phyloP scores from a whole-genome alignment of 2,329 filamentous ascomycete genomes.

The Claviceps sp. region DNA sequence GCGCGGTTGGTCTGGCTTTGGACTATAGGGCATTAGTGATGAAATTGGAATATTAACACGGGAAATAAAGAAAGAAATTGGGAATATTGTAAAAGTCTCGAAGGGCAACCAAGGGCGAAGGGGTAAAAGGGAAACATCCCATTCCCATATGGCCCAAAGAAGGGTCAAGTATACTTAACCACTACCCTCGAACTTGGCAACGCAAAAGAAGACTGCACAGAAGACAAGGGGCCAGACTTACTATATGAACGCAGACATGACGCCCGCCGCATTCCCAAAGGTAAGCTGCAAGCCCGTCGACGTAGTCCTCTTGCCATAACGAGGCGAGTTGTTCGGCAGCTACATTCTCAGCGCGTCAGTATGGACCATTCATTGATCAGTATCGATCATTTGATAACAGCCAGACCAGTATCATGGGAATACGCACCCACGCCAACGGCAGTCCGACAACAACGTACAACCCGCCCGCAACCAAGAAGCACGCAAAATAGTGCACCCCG shows the following conservation, averaged over 20 bases:
- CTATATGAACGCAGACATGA: conserved; percentile 60
- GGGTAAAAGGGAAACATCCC: too few relatives aligned
- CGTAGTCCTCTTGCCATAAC: conserved; percentile 64
- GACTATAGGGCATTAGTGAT: conserved; percentile 17
- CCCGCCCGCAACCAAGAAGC: conserved; percentile 58
- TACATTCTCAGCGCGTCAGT: conserved; percentile 5
- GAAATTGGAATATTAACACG: neutral
- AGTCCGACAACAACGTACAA: conserved; percentile 49
- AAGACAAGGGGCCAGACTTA: conserved; percentile 10
- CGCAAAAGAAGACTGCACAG: neutral
- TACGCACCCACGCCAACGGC: conserved; percentile 38
- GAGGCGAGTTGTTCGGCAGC: conserved; percentile 53
- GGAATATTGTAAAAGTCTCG: too few relatives aligned
- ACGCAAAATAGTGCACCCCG: conserved; percentile 60
- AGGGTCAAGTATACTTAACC: too few relatives aligned
- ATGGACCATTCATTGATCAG: too few relatives aligned
- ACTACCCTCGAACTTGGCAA: too few relatives aligned
- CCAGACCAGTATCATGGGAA: too few relatives aligned
- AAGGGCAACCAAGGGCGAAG: too few relatives aligned
- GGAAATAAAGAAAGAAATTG: neutral
- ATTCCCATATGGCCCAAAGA: too few relatives aligned
- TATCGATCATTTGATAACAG: too few relatives aligned
- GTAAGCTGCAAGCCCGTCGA: conserved; percentile 59
- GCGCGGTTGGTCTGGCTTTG: conserved; percentile 35
- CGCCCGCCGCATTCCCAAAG: conserved; percentile 55